phyloP scores from a whole-genome alignment of 202 grass and related monocot genomes.

The Dendrocalamus latiflorus region DNA sequence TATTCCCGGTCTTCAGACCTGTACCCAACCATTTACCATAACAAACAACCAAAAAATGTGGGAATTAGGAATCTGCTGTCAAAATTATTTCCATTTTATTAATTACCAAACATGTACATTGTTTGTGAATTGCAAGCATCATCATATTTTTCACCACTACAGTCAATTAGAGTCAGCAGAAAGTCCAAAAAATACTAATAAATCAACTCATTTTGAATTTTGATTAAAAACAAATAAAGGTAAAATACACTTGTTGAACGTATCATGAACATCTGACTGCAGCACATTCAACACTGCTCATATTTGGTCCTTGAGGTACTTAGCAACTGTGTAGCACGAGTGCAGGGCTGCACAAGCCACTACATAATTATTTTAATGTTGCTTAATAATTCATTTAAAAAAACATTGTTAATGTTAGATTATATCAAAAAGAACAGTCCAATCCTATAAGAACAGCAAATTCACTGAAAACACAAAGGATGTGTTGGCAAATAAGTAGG shows the following conservation, averaged over 20 bases:
- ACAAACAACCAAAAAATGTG: not conserved
- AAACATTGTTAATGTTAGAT: not conserved
- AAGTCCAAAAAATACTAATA: not conserved
- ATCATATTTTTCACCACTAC: not conserved
- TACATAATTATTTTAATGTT: not conserved
- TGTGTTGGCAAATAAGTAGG: not conserved
- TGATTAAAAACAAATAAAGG: not conserved
- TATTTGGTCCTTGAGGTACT: not conserved
- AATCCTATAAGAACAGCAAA: constrained; percentile 8
- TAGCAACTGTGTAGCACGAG: not conserved
- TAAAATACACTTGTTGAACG: not conserved
- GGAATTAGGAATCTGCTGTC: not conserved
- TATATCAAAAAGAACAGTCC: not conserved
- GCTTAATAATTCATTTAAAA: not conserved
- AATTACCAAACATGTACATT: not conserved
- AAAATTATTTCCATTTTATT: not conserved
- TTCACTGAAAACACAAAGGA: not conserved
- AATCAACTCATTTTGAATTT: not conserved
- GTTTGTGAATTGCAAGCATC: not conserved
- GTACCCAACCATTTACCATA: too few relatives aligned
- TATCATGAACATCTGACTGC: not conserved
- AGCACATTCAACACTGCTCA: not conserved
- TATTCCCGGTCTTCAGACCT: too few relatives aligned
- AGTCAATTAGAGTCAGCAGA: not conserved
- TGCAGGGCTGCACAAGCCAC: not conserved